Percentiles rank a stretch among this genome's conserved stretches.
These are phyloP conservation scores for Keithomyces neogunnii DNA, from an alignment of 2,329 filamentous ascomycete genomes.

Conservation along the genomic window DNA sequence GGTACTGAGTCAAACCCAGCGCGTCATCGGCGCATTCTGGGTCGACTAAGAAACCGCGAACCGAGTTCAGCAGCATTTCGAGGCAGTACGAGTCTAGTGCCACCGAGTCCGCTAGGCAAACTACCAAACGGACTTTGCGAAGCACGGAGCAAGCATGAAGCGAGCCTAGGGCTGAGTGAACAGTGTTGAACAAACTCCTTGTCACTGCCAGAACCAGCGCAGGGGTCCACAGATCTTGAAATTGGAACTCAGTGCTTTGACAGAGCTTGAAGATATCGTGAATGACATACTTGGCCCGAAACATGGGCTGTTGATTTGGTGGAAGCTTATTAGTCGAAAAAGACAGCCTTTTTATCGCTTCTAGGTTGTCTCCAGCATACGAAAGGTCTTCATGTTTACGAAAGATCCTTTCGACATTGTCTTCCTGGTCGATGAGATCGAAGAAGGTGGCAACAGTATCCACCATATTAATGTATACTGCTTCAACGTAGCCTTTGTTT, in stretches of 20 bases:
- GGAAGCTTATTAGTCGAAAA: constrained; percentile 59
- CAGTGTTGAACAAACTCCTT: constrained; percentile 69
- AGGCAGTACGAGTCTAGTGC: constrained; percentile 74
- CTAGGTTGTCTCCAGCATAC: constrained; percentile 55
- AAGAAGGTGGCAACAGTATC: constrained; percentile 72
- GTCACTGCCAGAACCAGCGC: constrained; percentile 65
- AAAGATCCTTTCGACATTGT: constrained; percentile 61
- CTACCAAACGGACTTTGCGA: constrained; percentile 73
- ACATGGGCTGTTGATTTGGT: constrained; percentile 77
- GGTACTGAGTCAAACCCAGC: constrained; percentile 76
- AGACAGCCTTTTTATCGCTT: constrained; percentile 60
- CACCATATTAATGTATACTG: constrained; percentile 63
- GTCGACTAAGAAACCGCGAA: constrained; percentile 72
- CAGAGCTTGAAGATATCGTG: constrained; percentile 74
- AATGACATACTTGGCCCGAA: constrained; percentile 68
- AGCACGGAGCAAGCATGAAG: constrained; percentile 81
- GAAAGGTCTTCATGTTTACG: constrained; percentile 47
- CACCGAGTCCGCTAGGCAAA: constrained; percentile 66
- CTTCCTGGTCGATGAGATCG: constrained; percentile 69
- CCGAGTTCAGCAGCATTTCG: constrained; percentile 79
- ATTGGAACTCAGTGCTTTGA: constrained; percentile 57
- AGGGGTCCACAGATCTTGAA: constrained; percentile 64
- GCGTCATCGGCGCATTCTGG: constrained; percentile 85
- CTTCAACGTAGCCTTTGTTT: constrained; percentile 50
- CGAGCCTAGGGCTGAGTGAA: constrained; percentile 76